Base-by-base conservation (phyloP, 306 rosid species). In the Ammopiptanthus mongolicus region DNA sequence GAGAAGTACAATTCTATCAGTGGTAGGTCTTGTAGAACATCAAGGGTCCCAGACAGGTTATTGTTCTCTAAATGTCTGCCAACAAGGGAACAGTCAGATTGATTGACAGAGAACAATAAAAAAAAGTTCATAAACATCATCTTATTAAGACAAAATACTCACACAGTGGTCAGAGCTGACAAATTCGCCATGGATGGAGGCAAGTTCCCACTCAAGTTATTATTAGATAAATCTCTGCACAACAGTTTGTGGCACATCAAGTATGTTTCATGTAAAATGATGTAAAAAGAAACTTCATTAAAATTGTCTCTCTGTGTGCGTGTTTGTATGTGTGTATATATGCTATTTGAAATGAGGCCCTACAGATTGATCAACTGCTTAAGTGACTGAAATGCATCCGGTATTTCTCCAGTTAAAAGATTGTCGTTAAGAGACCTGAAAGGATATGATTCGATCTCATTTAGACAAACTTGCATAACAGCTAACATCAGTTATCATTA, bases 401-500 rank as follows among this genome's bases (percentile, higher is more conserved):
- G 96, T 79, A 93, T 80, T 80, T 87, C 91, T 78, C 97, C 98
- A 2, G 91, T 84, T 81, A 93, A 84, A 12, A 60, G 78, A 79
- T 94, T 94, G 78, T 71, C 68, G 19, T 94, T 89, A 18, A 94
- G 90, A 67, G 98, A 91, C 96, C 98, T 94, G 93, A 76, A 80
- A 78, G 78, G 84, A 57, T 74, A 81, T 33, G 71, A 37, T 11
- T 72, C 23, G 14, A 84, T 42, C 62, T 80, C 58, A 85, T 29
- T 83, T 72, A 68, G 65, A 41, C 50, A 69, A 50, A 71, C 29
- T 39, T 42, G 57, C 70, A 39, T 62, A 51, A 46, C 65, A 71
- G 56, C 67, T 37, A 66, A 36, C 71, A 78, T 61, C 31, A 22
- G 7, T 53, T 70, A 61, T 44, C 11, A 31, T 57, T 53, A 65